Conservation (phyloP, 129 eudicot genomes). For the Gnaphalium uliginosum region DNA sequence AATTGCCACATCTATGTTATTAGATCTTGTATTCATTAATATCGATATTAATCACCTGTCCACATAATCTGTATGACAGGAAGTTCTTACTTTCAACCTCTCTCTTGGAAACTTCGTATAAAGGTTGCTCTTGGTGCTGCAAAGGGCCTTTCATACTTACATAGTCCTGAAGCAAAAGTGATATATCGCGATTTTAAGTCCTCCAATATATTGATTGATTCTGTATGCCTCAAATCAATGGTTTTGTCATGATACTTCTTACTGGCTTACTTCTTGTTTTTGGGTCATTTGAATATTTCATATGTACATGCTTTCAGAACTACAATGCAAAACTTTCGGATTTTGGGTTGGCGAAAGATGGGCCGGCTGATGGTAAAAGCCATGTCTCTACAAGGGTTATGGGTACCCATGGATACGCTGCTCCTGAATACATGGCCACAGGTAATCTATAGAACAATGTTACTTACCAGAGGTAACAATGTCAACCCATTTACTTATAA, state of each 20-base stretch:
- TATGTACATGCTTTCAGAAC: conserved; percentile 39
- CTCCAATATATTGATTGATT: conserved; percentile 69
- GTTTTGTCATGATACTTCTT: not conserved
- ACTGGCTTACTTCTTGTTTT: not conserved
- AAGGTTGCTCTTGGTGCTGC: conserved; percentile 85
- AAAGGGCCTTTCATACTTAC: conserved; percentile 77
- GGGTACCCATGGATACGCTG: conserved; percentile 99
- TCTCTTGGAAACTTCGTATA: conserved; percentile 71
- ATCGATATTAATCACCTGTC: not conserved
- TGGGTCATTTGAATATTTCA: not conserved
- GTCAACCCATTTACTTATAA: not conserved
- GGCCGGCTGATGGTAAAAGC: conserved; percentile 72
- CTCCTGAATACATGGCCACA: conserved; percentile 93
- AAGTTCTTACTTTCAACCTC: conserved; percentile 70
- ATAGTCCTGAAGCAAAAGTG: conserved; percentile 72
- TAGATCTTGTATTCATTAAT: not conserved
- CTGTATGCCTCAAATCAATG: conserved; percentile 42
- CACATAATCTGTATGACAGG: conserved; percentile 37
- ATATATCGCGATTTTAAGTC: conserved; percentile 78
- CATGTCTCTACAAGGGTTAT: conserved; percentile 90
- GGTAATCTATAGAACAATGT: conserved; percentile 41
- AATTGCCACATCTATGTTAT: not conserved
- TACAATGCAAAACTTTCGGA: conserved; percentile 89
- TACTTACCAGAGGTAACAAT: not conserved
- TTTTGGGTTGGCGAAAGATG: conserved; percentile 91